Base-by-base conservation (phyloP, 2,329 filamentous ascomycete genomes). In the Lecanicillium sp. region DNA sequence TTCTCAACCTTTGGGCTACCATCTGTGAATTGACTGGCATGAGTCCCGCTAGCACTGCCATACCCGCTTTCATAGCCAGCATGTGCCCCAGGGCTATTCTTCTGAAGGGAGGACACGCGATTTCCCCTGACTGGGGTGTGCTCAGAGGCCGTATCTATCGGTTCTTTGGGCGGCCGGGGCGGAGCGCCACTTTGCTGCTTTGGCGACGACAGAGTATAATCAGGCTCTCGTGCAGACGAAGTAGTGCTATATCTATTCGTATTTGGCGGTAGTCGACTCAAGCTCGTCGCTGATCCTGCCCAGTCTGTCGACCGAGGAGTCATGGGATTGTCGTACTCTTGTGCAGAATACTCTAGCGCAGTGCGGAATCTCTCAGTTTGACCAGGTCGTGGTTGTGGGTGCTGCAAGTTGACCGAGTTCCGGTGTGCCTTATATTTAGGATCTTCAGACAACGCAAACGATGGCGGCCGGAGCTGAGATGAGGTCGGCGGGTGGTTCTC, bases 361-460 rank as follows among this genome's bases (percentile, higher is more conserved):
- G 75, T 83, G 50, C 84, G 79, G 59, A 86, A 85, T 18, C 80
- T 78, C 54, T 83, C 77, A 1, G 80, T 85, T 40, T 84, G 79
- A 1, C 84, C 84, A 14, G 75, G 78, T 19, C 83, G 70, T 8
- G 85, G 85, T 56, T 89, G 84, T 5, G 85, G 85, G 58, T 90
- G 85, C 54, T 87, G 78, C 29, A 90, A 65, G 51, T 87, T 86
- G 40, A 89, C 58, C 18, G 83, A 88, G 61, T 89, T 85, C 49
- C 85, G 80, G 56, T 89, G 83, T 40, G 83, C 83, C 58, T 83
- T 81, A 59, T 89, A 89, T 58, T 89, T 89, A 33, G 84, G 83
- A 48, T 88, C 82, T 51, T 76, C 80, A 0, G 59, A 55, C 34
- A 39, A 27, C 12, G 36, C 37, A 45, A 43, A 39, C 7, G 42